These are phyloP conservation scores for Ophiosphaerella herpotricha DNA, from an alignment of 2,329 filamentous ascomycete species.

Conservation along the genomic window DNA sequence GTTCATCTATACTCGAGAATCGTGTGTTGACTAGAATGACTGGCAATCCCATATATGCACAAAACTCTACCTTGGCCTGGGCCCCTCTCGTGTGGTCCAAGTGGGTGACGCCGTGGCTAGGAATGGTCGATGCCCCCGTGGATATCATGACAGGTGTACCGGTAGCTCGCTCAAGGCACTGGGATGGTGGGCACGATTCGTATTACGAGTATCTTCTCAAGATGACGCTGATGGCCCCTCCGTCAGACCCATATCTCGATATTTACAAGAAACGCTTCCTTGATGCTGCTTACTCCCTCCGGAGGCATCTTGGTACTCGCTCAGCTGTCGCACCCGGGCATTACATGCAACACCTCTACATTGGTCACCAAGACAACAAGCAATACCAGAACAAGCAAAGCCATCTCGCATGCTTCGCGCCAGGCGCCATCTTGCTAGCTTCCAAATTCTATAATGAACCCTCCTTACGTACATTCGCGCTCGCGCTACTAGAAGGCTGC, in stretches of 20 bases:
- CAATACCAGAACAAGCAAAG: conserved; percentile 46
- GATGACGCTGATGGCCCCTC: conserved; percentile 45
- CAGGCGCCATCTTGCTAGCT: conserved; percentile 48
- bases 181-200: conserved; percentile 52
- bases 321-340: conserved; percentile 41
- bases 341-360: conserved; percentile 47
- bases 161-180: conserved; percentile 46
- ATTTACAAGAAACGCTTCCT: conserved; percentile 42
- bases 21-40: conserved; percentile 49
- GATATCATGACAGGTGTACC: conserved; percentile 51
- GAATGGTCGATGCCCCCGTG: conserved; percentile 49
- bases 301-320: conserved; percentile 42
- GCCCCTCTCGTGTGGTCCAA: conserved; percentile 52
- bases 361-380: conserved; percentile 40
- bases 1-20: conserved; percentile 53
- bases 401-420: conserved; percentile 49
- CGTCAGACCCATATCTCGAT: conserved; percentile 39
- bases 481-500: conserved; percentile 49
- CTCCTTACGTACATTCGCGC: conserved; percentile 42
- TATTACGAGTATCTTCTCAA: conserved; percentile 52
- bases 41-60: conserved; percentile 46
- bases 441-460: conserved; percentile 37
- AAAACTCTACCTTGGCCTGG: conserved; percentile 51
- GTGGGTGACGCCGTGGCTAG: conserved; percentile 46
- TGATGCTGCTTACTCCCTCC: conserved; percentile 42